Base-by-base conservation (phyloP, 768 basidiomycete genomes). In the Agrocybe praecox region DNA sequence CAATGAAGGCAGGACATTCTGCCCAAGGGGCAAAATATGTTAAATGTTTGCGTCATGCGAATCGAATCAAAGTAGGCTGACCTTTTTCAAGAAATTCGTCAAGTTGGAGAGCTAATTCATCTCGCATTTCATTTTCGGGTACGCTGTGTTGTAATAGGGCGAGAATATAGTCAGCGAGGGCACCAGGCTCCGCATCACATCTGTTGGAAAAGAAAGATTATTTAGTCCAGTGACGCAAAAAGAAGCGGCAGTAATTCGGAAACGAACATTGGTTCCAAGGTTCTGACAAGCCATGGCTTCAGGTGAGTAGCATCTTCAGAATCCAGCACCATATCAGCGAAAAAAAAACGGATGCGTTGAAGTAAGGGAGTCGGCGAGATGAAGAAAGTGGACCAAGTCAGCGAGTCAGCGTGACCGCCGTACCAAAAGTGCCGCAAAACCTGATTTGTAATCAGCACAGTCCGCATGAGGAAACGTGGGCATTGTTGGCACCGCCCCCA, bases 41-140 rank as follows among this genome's bases (percentile, higher is more conserved):
- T 53, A 61, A 63, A 33, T 64, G 17, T n/a, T 23, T 46, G 17
- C 22, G 2, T 18, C 21, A 22, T 18, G 19, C 19, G 15, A 18
- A 42, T 17, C 50, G 2, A n/a, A n/a, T 22, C 40, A 56, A 24
- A 43, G 29, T 46, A 26, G 18, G 67, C 80, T 57, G 57, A 92
- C 95, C 90, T 75, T 90, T 89, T 76, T 96, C 95, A 22, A 98
- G 81, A 71, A 98, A 98, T 72, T 97, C 96, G 52, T 89, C 89
- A 52, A 98, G 79, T 68, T 97, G 93, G 0, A 80, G 65, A 1
- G 77, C 69, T 53, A 97, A 76, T 67, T 94, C 91, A 62, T 85
- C 85, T 62, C 90, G 81, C 82, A 98, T 88, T 61, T 96, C 92
- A 21, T 74, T 70, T 68, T 95, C 90, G 4, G 90, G 80, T 1